Percentiles rank a stretch among this genome's conserved stretches.
Evolutionary conservation across 495 filamentous ascomycete genomes (phyloP).

Genomic region (Penicillium cosmopolitanum): DNA sequence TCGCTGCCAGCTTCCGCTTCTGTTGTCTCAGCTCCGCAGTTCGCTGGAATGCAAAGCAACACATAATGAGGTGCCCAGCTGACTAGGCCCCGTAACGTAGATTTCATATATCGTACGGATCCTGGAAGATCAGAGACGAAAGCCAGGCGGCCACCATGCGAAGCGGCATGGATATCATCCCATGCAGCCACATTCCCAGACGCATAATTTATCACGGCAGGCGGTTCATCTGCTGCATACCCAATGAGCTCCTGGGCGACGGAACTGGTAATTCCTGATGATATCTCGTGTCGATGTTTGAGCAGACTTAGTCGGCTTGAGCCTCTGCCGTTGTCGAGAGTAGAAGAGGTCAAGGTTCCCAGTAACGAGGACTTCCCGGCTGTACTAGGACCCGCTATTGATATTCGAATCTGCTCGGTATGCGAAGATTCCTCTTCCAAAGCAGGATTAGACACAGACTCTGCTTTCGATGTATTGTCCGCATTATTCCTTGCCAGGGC

Average conservation of each 20-base stretch:
- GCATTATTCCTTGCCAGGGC: conserved; percentile 13
- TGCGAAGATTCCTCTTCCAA: conserved; percentile 36
- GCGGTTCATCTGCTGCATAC: conserved; percentile 52
- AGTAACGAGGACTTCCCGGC: conserved; percentile 92
- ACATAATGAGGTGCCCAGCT: conserved; percentile 97
- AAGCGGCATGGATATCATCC: conserved; percentile 87
- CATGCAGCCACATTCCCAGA: conserved; percentile 86
- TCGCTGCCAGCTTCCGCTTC: conserved; percentile 55
- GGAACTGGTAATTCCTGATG: conserved; percentile 88
- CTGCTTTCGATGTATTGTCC: not conserved
- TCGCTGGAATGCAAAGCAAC: conserved; percentile 82
- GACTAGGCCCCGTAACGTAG: conserved; percentile 82
- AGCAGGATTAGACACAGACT: conserved; percentile 5
- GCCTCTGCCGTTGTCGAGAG: conserved; percentile 88
- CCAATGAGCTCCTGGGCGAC: conserved; percentile 92
- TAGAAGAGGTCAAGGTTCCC: conserved; percentile 84
- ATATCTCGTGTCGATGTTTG: conserved; percentile 94
- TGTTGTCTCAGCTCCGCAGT: conserved; percentile 59
- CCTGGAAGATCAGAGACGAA: conserved; percentile 91
- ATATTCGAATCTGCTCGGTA: conserved; percentile 84
- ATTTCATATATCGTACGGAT: conserved; percentile 82
- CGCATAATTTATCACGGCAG: conserved; percentile 78
- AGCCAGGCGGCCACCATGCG: conserved; percentile 74
- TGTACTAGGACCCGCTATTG: conserved; percentile 86
- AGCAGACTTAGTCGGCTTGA: conserved; percentile 84